Conservation (phyloP, 1,284 basidiomycete genomes). For the Athelia sp. region DNA sequence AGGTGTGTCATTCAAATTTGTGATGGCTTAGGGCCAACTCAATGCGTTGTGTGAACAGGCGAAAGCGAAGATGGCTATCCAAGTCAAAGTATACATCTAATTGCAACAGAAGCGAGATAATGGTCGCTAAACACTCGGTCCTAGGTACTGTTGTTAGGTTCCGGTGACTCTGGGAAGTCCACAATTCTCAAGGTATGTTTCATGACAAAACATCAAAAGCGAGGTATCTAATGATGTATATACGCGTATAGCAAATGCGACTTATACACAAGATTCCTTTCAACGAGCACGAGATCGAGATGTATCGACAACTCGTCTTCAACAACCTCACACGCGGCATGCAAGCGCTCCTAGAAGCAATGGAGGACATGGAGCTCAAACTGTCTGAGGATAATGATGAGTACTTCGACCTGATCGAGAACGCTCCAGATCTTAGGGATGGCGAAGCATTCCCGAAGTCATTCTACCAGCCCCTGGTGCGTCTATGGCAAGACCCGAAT, state of each 20-base stretch:
- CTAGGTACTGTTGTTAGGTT: slow-evolving; percentile 84
- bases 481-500: slow-evolving; percentile 75
- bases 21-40: not conserved
- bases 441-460: slow-evolving; percentile 71
- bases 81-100: slow-evolving; percentile 64
- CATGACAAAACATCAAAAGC: not conserved
- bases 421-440: slow-evolving; percentile 70
- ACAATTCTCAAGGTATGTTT: slow-evolving; percentile 78
- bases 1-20: slow-evolving; percentile 32
- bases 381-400: slow-evolving; percentile 56
- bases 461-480: slow-evolving; percentile 62
- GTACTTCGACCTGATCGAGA: slow-evolving; percentile 60
- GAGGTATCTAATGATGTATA: not conserved
- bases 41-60: slow-evolving; percentile 37
- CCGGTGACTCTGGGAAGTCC: slow-evolving; percentile 92
- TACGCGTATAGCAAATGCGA: slow-evolving; percentile 71
- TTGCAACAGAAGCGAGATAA: slow-evolving; percentile 8
- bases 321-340: slow-evolving; percentile 87
- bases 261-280: slow-evolving; percentile 81
- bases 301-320: slow-evolving; percentile 85
- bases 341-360: slow-evolving; percentile 77
- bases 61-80: slow-evolving; percentile 58
- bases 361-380: slow-evolving; percentile 83
- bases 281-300: slow-evolving; percentile 71
- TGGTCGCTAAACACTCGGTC: slow-evolving; percentile 6